Evolutionary conservation across 2,329 filamentous ascomycete species (phyloP), one percentile per base, ranked within the genome.

Genomic region (Diaporthe australafricana): DNA sequence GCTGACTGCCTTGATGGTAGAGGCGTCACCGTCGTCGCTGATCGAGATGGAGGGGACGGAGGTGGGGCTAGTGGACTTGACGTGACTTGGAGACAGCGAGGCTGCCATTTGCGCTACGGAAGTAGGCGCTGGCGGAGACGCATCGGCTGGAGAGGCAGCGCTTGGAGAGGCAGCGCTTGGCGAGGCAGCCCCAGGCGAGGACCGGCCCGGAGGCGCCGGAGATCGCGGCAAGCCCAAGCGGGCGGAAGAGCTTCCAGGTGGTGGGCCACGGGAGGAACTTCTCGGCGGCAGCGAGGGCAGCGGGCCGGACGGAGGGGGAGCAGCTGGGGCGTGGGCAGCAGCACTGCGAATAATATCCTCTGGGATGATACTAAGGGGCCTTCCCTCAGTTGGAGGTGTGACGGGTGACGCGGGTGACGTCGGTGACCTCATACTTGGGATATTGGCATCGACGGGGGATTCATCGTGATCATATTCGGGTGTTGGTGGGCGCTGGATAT

Each of bases 391-490:
- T 12, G 75, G 77, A 14, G 83, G 80, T 50, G 84, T 83, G 2
- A 84, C 81, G 4, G 85, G 86, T 4, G 84, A 81, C 14, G 83
- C 83, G 8, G 85, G 85, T 9, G 86, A 87, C 2, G 83, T 78
- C 5, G 85, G 85, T 2, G 85, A 84, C 17, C 60, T 65, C 30
- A 82, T 78, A 57, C 83, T 78, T 3, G 78, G 78, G 56, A 38
- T 20, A 50, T 25, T 25, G 32, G 32, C 65, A 12, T 45, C 32
- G 11, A 48, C 20, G 2, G 9, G 62, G 1, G 16, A 42, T 32
- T 83, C 80, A 53, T 83, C 81, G 25, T 82, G 81, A 48, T 82
- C 82, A 71, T 87, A 87, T 55, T 88, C 86, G 20, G 86, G 86
- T 2, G 86, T 87, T 1, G 86, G 86, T 12, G 85, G 84, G 2